Evolutionary conservation across 2,329 filamentous ascomycete species (phyloP), one percentile per base, ranked within the genome.

Genomic region (Westerdykella ornata): DNA sequence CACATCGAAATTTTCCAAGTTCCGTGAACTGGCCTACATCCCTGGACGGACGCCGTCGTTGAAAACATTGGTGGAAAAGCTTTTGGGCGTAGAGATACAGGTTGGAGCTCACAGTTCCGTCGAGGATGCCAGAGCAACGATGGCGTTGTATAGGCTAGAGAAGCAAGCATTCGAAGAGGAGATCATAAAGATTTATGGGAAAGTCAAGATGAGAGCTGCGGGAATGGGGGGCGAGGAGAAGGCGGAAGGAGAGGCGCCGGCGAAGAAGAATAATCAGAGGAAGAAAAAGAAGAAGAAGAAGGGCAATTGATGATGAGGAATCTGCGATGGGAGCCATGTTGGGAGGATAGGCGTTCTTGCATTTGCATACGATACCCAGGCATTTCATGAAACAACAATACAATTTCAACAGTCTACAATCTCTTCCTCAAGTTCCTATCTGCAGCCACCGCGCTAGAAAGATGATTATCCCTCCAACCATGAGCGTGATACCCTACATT

Each of bases 161-260:
- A 97, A 96, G 69, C 74, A 81, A 14, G 84, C 76, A 0, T 96
- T 98, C 60, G 92, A 97, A 60, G 72, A 80, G 43, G 87, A 94
- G 61, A 80, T 88, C 62, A 71, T 81, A 42, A 82, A 80, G 63
- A 79, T 77, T 43, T 92, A 61, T 44, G 59, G 61, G 11, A 53
- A 58, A 26, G 50, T 55, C 12, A 56, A 52, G 28, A 37, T 53
- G 5, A 59, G 59, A 18, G 46, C 49, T 45, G 40, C 42, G 30
- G 47, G 50, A 33, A 33, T 33, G 30, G 22, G 8, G 37, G 43
- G 44, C 5, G 54, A 57, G n/a, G 51, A 42, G 2, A 49, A 58
- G 4, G 53, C 36, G 5, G 51, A 43, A 14, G 52, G 35, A 12
- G 55, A 41, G 29, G 57, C 56, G 5, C 47, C 45, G 22, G 51